Base-by-base conservation (phyloP, 202 grass and related monocot species). In the Brachypodium distachyon region DNA sequence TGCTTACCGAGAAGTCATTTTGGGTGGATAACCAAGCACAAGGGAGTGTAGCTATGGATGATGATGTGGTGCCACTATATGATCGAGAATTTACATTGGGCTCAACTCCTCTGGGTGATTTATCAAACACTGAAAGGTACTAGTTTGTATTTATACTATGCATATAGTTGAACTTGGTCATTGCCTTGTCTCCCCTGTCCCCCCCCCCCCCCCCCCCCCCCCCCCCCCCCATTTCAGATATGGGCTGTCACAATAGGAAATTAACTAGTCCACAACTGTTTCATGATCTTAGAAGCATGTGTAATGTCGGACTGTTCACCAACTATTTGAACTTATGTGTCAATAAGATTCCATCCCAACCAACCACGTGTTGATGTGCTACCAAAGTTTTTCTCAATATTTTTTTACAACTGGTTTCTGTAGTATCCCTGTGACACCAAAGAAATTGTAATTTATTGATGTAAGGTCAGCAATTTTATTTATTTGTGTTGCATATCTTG, bases 1-100 rank as follows among this genome's bases (percentile, higher is more conserved):
- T 67, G 7, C 51, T 68, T 39, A 42, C 39, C 52, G 28, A 72
- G 19, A 73, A 99, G 96, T 85, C 96, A 76, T 99, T 99, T 89
- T 96, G 96, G 85, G 73, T 99, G 61, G 96, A 99, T 83, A 90
- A 83, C 65, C 91, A 99, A 87, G 89, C 85, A 80, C 92, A 81
- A 71, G 82, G 82, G 19, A 83, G 56, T 73, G 83, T 77, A 55
- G 61, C 72, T 1, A 74, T 77, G 62, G 77, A 90, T 28, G 90
- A 93, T 81, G 85, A 66, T 77, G 86, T 63, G 9, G 89, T 93
- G 62, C 96, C 96, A 32, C 32, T 96, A 53, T 99, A 99, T 54
- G 85, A 99, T 67, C 85, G 96, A 22, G 92, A 90, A 39, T 99
- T 87, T 72, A 77, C 92, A 33, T 86, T 95, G 77, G 83, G 80